A percentile compares a stretch with the other conserved stretches of the same genome.
Evolutionary conservation across 2,329 filamentous ascomycete genomes (phyloP).

Genomic region (Stemphylium lycopersici): DNA sequence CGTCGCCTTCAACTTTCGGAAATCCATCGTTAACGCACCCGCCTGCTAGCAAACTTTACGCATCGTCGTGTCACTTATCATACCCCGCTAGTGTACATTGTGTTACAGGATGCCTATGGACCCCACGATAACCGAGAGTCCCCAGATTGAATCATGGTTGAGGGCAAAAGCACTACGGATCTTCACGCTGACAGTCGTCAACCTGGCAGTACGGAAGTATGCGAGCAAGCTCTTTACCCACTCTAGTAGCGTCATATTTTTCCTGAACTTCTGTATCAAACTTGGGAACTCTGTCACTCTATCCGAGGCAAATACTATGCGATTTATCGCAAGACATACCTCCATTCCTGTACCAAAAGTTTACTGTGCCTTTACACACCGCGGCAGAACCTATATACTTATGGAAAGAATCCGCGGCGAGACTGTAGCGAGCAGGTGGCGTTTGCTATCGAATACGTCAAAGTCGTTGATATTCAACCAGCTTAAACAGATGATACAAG

Average conservation of each 20-base stretch:
- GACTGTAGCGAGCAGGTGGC: neutral
- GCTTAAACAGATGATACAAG: constrained; percentile 24
- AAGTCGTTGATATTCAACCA: constrained; percentile 17
- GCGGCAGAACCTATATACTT: constrained; percentile 53
- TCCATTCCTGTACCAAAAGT: constrained; percentile 55
- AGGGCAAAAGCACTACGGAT: neutral
- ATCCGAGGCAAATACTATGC: constrained; percentile 40
- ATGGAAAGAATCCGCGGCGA: constrained; percentile 52
- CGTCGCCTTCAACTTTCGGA: no score
- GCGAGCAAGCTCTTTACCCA: neutral
- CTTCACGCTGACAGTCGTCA: neutral
- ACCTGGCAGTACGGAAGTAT: neutral
- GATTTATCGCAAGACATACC: constrained; percentile 51
- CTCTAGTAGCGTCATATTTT: neutral
- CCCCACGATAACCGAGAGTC: no score
- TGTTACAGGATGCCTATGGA: no score
- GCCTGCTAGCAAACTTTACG: no score
- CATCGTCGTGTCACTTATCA: no score
- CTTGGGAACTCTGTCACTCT: neutral
- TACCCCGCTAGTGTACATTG: no score
- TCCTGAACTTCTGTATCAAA: neutral
- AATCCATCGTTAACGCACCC: no score
- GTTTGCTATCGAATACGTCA: constrained; percentile 8
- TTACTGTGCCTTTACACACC: constrained; percentile 52
- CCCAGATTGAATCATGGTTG: no score